Evolutionary conservation across 129 eudicot species (phyloP), one percentile per base, ranked within the genome.

Genomic region (Tagetes patula): DNA sequence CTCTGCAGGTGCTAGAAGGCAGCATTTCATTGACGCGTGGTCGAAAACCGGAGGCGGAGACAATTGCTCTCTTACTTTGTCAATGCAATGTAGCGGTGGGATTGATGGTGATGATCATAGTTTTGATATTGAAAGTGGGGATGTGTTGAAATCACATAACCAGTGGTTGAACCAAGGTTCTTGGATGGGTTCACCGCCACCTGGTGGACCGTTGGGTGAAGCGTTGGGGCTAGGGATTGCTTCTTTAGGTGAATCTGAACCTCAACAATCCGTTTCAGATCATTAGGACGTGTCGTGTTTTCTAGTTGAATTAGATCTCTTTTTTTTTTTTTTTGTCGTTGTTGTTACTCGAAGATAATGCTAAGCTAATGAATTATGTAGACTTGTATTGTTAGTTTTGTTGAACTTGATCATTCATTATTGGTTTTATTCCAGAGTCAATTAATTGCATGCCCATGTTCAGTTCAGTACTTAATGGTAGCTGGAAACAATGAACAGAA

Each of bases 141-240:
- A 77, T 43, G 67, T 40, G 52, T 11, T 65, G 76, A 77, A 74
- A 80, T 67, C 80, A 5, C 38, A 59, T 9, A 62, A 46, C 53
- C 80, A 78, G 75, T 81, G 86, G 90, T 58, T 81, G 77, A 81
- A 50, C 67, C 77, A 79, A 49, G 79, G 73, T 67, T 72, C 81
- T 12, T 85, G 95, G 95, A 79, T 85, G 80, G 76, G 74, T 65
- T 77, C 87, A 54, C 71, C 79, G 6, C 71, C 79, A 8, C 89
- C 92, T 5, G 96, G 96, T 71, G 96, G 96, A 10, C 96, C 96
- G 1, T 76, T 90, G 55, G 96, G 90, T 48, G 96, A 90, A 67
- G 96, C 93, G 1, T 77, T 90, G 88, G 87, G 96, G 48, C 84
- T 85, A 10, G 93, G 96, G 6, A 67, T 79, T 54, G 72, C 74